A percentile compares a stretch with the other conserved stretches of the same genome.
Conservation (phyloP, 495 filamentous ascomycete species). For the Collariella sp. region DNA sequence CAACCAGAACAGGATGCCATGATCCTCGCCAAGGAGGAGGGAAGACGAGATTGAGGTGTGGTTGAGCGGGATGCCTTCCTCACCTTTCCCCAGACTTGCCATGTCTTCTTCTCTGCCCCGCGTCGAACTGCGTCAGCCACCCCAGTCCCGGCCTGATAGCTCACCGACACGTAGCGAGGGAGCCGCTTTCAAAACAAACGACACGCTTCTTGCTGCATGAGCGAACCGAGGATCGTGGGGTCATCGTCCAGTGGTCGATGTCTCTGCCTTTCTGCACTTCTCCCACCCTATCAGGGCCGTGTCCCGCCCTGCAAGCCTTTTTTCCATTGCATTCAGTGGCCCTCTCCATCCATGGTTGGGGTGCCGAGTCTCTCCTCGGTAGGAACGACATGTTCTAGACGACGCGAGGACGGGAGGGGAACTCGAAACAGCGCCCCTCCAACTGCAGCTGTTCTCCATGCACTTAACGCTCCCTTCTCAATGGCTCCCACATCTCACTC, state of each 20-base stretch:
- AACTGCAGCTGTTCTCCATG: constrained; percentile 9
- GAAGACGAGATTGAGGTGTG: neutral
- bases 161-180: constrained; percentile 4
- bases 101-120: neutral
- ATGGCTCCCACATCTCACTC: constrained; percentile 15
- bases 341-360: no score
- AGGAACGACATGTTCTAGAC: neutral
- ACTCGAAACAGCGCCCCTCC: neutral
- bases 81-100: neutral
- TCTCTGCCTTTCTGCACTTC: neutral
- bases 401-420: neutral
- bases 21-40: neutral
- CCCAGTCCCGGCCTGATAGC: neutral
- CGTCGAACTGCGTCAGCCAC: neutral
- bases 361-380: neutral
- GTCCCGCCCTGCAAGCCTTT: neutral
- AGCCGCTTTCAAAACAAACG: neutral
- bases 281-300: neutral
- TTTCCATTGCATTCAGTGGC: no score
- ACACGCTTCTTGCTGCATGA: neutral
- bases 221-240: neutral
- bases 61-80: neutral
- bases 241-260: neutral
- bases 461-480: constrained; percentile 1
- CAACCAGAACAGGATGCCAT: neutral